Evolutionary conservation across 129 eudicot genomes (phyloP).

Genomic region (Mikania micrantha): DNA sequence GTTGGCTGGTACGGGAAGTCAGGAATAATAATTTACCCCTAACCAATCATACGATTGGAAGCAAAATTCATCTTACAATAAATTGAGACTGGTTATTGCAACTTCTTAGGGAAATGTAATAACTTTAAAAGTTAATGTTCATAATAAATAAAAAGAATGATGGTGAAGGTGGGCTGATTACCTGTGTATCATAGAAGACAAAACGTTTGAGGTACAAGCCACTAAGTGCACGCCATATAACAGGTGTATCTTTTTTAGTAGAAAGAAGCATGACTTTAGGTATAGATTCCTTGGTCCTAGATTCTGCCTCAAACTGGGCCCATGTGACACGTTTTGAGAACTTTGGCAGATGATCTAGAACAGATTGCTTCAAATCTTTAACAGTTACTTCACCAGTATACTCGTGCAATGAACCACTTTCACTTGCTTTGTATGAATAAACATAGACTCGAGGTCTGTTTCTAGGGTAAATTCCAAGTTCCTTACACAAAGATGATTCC

Average conservation of each 20-base stretch:
- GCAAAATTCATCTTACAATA: neutral
- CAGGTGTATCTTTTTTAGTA: constrained; percentile 82
- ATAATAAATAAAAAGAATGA: neutral
- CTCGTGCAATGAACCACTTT: constrained; percentile 66
- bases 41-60: neutral
- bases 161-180: constrained; percentile 11
- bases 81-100: neutral
- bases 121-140: neutral
- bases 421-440: constrained; percentile 58
- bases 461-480: constrained; percentile 50
- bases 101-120: neutral
- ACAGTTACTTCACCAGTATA: constrained; percentile 49
- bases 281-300: constrained; percentile 28
- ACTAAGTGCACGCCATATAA: constrained; percentile 90
- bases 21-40: no score
- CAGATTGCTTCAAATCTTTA: constrained; percentile 59
- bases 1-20: neutral
- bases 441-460: constrained; percentile 47
- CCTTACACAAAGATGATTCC: constrained; percentile 63
- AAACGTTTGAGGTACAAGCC: constrained; percentile 72
- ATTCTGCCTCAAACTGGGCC: constrained; percentile 35
- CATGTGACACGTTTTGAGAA: constrained; percentile 67
- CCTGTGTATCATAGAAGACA: constrained; percentile 77
- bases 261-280: constrained; percentile 90
- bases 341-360: constrained; percentile 67